Percentiles rank a stretch among this genome's conserved stretches.
phyloP scores from a whole-genome alignment of 805 yeast genomes.

The Peterozyma xylosa region DNA sequence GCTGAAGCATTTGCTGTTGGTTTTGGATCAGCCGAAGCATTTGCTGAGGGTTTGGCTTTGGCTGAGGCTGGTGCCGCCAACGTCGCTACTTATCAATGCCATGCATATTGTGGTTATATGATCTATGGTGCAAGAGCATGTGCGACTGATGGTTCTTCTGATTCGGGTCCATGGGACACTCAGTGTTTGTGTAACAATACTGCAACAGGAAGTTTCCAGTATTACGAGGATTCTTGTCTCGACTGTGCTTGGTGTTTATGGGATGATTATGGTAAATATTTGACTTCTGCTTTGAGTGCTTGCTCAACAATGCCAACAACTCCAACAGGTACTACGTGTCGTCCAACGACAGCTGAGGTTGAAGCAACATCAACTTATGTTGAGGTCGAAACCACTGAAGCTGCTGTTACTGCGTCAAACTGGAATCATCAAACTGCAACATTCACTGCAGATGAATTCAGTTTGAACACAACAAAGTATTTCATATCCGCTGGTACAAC shows the following conservation, averaged over 20 bases:
- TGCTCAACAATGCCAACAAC: conserved; percentile 6
- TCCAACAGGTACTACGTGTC: conserved; percentile 9
- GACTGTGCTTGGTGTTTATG: conserved; percentile 10
- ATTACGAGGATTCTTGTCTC: conserved; percentile 5
- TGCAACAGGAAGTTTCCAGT: conserved; percentile 2
- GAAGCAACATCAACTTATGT: too few species aligned
- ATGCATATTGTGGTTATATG: conserved; percentile 8
- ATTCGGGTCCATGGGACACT: conserved; percentile 5
- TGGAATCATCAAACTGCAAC: too few species aligned
- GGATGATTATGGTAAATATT: conserved; percentile 6
- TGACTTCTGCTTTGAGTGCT: conserved; percentile 3
- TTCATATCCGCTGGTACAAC: too few species aligned
- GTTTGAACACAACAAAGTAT: too few species aligned
- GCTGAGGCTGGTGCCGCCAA: not conserved
- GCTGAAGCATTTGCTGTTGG: too few species aligned
- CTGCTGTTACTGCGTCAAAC: too few species aligned
- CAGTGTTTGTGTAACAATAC: conserved; percentile 5
- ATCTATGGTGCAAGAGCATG: conserved; percentile 6
- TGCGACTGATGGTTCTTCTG: not conserved
- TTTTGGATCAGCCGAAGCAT: too few species aligned
- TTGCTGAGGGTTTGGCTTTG: too few species aligned
- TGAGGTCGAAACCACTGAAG: too few species aligned
- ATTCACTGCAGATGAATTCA: too few species aligned
- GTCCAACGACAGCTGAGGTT: not conserved
- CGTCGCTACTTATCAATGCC: conserved; percentile 5